Evolutionary conservation across 768 basidiomycete species (phyloP).

Genomic region (Cubamyces sp.): DNA sequence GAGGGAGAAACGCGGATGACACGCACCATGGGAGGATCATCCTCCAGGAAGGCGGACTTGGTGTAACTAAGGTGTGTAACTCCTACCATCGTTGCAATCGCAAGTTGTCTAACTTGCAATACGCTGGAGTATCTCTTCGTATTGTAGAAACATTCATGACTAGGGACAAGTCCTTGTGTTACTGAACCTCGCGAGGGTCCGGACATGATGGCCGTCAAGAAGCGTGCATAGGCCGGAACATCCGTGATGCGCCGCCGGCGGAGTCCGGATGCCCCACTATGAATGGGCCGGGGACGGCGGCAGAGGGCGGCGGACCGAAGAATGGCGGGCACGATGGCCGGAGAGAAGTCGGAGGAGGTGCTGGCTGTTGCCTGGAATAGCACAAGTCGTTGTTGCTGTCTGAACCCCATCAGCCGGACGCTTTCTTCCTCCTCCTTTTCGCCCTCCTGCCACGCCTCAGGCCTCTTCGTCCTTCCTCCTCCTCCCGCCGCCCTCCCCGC

Average conservation of each 20-base stretch:
- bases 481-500: constrained; percentile 5
- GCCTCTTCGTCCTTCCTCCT: constrained; percentile 3
- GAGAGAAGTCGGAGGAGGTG: not conserved
- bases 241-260: not conserved
- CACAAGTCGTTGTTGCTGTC: constrained; percentile 9
- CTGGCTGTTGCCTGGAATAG: not conserved
- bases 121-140: no score
- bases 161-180: no score
- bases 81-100: no score
- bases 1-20: no score
- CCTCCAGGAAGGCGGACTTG: no score
- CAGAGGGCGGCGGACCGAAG: not conserved
- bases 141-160: no score
- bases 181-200: no score
- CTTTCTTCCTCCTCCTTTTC: constrained; percentile 10
- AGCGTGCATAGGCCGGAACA: not conserved
- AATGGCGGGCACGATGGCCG: no score
- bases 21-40: no score
- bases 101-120: no score
- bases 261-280: not conserved
- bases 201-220: not conserved
- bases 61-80: no score
- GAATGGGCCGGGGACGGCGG: not conserved
- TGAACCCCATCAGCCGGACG: constrained; percentile 6
- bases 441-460: constrained; percentile 19